Evolutionary conservation across 1,284 basidiomycete genomes (phyloP).

Genomic region (Phellopilus nigrolimitatus): DNA sequence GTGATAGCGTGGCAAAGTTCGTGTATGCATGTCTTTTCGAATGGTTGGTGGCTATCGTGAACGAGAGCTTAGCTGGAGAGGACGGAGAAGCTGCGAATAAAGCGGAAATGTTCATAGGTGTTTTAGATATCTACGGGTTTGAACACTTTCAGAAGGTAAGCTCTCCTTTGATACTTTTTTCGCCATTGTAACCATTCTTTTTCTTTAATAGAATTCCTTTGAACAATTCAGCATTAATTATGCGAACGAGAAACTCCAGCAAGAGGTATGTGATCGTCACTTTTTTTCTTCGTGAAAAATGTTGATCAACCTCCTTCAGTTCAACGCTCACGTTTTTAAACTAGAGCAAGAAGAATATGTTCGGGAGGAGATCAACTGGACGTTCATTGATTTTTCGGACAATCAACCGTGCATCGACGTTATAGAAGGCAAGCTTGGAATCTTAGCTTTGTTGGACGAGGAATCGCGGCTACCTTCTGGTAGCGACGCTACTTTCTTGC

Average conservation of each 20-base stretch:
- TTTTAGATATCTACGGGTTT: constrained; percentile 95
- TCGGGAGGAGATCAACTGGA: constrained; percentile 98
- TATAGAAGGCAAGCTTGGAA: constrained; percentile 96
- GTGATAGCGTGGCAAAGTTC: constrained; percentile 97
- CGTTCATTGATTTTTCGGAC: constrained; percentile 98
- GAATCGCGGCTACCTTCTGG: constrained; percentile 96
- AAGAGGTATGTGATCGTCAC: constrained; percentile 56
- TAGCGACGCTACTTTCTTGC: constrained; percentile 89
- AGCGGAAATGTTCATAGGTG: constrained; percentile 98
- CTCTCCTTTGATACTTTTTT: constrained; percentile 21
- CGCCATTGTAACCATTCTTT: constrained; percentile 15
- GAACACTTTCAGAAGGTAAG: constrained; percentile 91
- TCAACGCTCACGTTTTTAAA: constrained; percentile 99
- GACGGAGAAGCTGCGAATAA: constrained; percentile 79
- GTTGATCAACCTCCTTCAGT: constrained; percentile 43
- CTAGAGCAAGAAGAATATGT: constrained; percentile 99
- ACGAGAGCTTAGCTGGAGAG: constrained; percentile 92
- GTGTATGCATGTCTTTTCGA: constrained; percentile 99
- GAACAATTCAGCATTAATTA: constrained; percentile 99
- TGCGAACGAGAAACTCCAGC: constrained; percentile 97
- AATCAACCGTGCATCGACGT: constrained; percentile 99
- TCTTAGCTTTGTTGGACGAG: constrained; percentile 93
- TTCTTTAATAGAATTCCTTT: constrained; percentile 75
- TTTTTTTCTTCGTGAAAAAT: neutral
- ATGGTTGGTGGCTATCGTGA: constrained; percentile 97